Evolutionary conservation across 2,329 filamentous ascomycete species (phyloP), one percentile per base, ranked within the genome.

Genomic region (Colletotrichum cereale): DNA sequence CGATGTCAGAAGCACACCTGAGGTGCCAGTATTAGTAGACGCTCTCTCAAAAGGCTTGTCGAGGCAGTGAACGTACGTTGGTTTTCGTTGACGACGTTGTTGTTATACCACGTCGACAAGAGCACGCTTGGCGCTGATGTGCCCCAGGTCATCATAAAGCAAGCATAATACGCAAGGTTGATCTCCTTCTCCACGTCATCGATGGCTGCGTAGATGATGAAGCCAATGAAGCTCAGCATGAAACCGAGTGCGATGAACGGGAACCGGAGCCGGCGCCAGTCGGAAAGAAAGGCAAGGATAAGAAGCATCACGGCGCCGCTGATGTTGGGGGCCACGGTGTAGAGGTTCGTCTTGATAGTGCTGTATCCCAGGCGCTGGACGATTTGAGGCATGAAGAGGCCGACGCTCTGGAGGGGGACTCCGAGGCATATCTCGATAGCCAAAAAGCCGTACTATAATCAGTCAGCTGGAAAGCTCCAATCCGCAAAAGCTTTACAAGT

Each of bases 61-160:
- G 14, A 0, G 24, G 29, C 24, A 5, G 24, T 16, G 29, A 24
- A 85, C 7, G 94, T 86, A 57, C 93, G 90, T 47, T 90, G 88
- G 68, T 91, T 91, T 80, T 95, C 93, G 76, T 95, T 88, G 1
- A 92, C 92, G 67, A 94, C 88, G 78, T 96, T 96, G 84, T 95
- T 95, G 82, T 93, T 95, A 82, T 94, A 95, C 91, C 78, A 84
- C 36, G 67, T 89, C 84, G 74, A 90, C 83, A 71, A 91, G 84
- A 95, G 84, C 11, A 95, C 92, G 0, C 89, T 92, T 0, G 93
- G 92, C 0, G 92, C 92, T 1, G 90, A 91, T 0, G 92, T 94
- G 21, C 93, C 93, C 90, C 92, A 94, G 14, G 90, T 92, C 91
- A 95, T 94, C 91, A 95, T 92, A 79, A 95, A 95, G 66, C 88